Conservation (phyloP, 305 asterid genomes). For the Fraxinus floribunda region DNA sequence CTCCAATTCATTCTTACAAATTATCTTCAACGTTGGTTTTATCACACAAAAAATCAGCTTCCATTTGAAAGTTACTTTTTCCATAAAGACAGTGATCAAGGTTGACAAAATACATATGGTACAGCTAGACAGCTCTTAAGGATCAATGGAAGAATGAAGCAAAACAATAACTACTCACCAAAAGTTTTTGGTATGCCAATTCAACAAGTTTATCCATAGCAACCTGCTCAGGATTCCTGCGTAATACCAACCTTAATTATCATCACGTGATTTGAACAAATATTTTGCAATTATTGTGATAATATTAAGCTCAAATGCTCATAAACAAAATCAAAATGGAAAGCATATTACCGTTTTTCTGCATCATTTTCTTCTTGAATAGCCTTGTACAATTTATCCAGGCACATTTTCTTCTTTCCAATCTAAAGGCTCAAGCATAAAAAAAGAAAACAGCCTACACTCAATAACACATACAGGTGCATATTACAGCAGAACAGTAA, state of each 20-base stretch:
- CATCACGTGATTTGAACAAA: conserved; percentile 17
- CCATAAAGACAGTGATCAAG: not conserved
- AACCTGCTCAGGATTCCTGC: conserved; percentile 84
- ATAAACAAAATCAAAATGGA: conserved; percentile 13
- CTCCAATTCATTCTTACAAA: not conserved
- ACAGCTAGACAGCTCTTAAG: conserved; percentile 3
- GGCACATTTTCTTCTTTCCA: conserved; percentile 55
- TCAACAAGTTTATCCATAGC: conserved; percentile 84
- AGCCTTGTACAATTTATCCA: conserved; percentile 55
- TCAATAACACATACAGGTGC: conserved; percentile 11
- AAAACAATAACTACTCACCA: conserved; percentile 53
- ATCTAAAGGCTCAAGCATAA: conserved; percentile 46
- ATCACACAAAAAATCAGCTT: not conserved
- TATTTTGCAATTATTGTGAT: conserved; percentile 9
- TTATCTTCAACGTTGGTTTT: not conserved
- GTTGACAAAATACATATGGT: not conserved
- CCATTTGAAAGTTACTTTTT: not conserved
- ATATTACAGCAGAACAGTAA: conserved; percentile 4
- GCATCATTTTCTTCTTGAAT: conserved; percentile 50
- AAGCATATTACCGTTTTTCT: conserved; percentile 49
- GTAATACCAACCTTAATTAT: conserved; percentile 5
- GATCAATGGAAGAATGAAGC: conserved; percentile 5
- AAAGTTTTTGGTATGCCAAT: conserved; percentile 73
- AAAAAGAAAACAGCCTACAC: conserved; percentile 17
- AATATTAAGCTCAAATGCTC: conserved; percentile 12